Base-by-base conservation (phyloP, 352 stramenopile species). In the Phytophthora hibernalis region DNA sequence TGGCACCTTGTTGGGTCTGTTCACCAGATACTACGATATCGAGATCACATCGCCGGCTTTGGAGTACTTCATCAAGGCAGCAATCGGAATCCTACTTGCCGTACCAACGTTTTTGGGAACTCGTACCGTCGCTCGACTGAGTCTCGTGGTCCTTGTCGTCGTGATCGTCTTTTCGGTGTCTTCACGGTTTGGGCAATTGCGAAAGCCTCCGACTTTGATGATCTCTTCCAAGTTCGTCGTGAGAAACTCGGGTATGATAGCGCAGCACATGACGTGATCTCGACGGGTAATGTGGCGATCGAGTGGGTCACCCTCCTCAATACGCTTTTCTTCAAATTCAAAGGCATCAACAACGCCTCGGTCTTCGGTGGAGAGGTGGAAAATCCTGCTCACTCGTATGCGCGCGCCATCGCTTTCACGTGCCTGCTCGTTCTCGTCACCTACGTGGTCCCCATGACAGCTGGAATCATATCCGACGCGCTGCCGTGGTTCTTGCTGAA, bases 261-360 rank as follows among this genome's bases (percentile, higher is more conserved):
- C 28, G 4, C n/a, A 0, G 68, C 64, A 0, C 51, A 47, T 0
- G 65, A 84, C 16, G 65, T 64, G 16, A 47, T 72, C 13, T 24
- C 74, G 24, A 67, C 56, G 0, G 80, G 80, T 1, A 38, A 65
- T 0, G 54, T 88, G 20, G 68, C 58, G 0, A 90, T 92, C 56
- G 50, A 97, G 5, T 98, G 92, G 92, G 51, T 74, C 11, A 83
- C 82, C 1, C 87, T 95, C 24, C 54, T 98, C 8, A 98, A 98
- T 72, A 97, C 96, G 26, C 74, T 99, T 35, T 98, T 98, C 76
- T 99, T 96, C 94, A 98, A 97, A 74, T 92, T 97, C 44, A 98
- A 98, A 68, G 95, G 90, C 26, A 98, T 98, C 67, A 90, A 98
- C 66, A 90, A 83, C 56, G 88, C 89, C 2, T 96, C 91, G 0